Conservation (phyloP, 2,329 filamentous ascomycete genomes). For the Diplodia mutila region DNA sequence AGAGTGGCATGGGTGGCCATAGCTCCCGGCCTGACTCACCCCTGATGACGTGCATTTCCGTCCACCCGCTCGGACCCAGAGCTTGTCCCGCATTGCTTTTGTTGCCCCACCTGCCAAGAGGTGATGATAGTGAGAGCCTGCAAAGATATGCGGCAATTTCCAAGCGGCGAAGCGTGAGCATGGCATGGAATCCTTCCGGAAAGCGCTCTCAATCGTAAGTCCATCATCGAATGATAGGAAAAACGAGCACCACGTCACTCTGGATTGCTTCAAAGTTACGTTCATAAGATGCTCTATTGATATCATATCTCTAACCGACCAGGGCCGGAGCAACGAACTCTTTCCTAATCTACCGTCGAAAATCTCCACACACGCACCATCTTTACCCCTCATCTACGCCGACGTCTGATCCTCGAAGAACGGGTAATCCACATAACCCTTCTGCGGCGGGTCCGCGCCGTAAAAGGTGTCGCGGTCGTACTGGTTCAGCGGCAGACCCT, state of each 20-base stretch:
- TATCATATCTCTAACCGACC: neutral
- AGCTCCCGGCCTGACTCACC: slow-evolving; percentile 43
- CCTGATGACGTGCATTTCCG: slow-evolving; percentile 9
- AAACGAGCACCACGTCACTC: neutral
- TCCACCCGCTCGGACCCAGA: slow-evolving; percentile 2
- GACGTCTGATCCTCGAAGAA: slow-evolving; percentile 33
- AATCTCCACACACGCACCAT: neutral
- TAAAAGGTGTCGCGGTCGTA: slow-evolving; percentile 53
- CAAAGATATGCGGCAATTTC: too few relatives aligned
- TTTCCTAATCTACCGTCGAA: neutral
- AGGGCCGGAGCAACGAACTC: neutral
- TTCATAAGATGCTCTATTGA: neutral
- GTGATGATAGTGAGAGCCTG: neutral
- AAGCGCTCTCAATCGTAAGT: too few relatives aligned
- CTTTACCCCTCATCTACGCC: neutral
- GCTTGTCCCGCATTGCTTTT: slow-evolving; percentile 17
- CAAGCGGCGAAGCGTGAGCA: neutral
- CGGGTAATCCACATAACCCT: slow-evolving; percentile 49
- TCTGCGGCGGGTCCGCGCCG: slow-evolving; percentile 39
- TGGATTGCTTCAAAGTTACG: neutral
- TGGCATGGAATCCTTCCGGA: neutral
- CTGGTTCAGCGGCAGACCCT: slow-evolving; percentile 41
- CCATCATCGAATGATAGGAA: neutral
- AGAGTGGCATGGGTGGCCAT: slow-evolving; percentile 42
- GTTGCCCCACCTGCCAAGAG: slow-evolving; percentile 3